A percentile compares a stretch with the other conserved stretches of the same genome.
phyloP scores from a whole-genome alignment of 2,329 filamentous ascomycete species.

The Tolypocladium tropicale region DNA sequence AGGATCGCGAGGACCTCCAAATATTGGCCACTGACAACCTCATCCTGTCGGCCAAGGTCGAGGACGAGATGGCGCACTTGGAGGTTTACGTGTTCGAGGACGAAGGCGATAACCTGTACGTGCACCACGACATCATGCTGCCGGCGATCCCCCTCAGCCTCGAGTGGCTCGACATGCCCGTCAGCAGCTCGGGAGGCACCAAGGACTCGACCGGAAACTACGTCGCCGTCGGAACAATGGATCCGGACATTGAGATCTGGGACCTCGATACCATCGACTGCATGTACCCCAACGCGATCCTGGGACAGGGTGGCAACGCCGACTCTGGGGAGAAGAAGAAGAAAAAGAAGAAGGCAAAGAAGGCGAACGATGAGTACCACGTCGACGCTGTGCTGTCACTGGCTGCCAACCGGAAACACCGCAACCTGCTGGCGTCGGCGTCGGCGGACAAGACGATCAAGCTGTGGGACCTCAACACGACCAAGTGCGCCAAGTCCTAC shows the following conservation, averaged over 20 bases:
- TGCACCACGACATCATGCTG: slow-evolving; percentile 99
- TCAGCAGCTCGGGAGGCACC: slow-evolving; percentile 55
- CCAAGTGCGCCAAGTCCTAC: slow-evolving; percentile 92
- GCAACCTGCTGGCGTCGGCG: slow-evolving; percentile 86
- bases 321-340: slow-evolving; percentile 49
- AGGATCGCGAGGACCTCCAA: slow-evolving; percentile 89
- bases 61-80: slow-evolving; percentile 92
- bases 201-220: slow-evolving; percentile 72
- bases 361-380: slow-evolving; percentile 83
- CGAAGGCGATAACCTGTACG: slow-evolving; percentile 88
- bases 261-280: slow-evolving; percentile 91
- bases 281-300: slow-evolving; percentile 96
- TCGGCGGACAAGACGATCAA: slow-evolving; percentile 97
- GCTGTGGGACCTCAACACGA: slow-evolving; percentile 90
- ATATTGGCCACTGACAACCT: slow-evolving; percentile 89
- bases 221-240: slow-evolving; percentile 92
- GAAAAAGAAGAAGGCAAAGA: slow-evolving; percentile 70
- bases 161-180: slow-evolving; percentile 92
- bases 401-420: slow-evolving; percentile 84
- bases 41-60: slow-evolving; percentile 82
- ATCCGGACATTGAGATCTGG: slow-evolving; percentile 98
- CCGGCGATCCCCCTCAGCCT: slow-evolving; percentile 91
- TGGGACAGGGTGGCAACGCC: slow-evolving; percentile 59
- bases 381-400: slow-evolving; percentile 89
- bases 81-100: slow-evolving; percentile 98